A percentile compares a stretch with the other conserved stretches of the same genome.
phyloP scores from a whole-genome alignment of 768 basidiomycete species.

The Calocera viscosa region DNA sequence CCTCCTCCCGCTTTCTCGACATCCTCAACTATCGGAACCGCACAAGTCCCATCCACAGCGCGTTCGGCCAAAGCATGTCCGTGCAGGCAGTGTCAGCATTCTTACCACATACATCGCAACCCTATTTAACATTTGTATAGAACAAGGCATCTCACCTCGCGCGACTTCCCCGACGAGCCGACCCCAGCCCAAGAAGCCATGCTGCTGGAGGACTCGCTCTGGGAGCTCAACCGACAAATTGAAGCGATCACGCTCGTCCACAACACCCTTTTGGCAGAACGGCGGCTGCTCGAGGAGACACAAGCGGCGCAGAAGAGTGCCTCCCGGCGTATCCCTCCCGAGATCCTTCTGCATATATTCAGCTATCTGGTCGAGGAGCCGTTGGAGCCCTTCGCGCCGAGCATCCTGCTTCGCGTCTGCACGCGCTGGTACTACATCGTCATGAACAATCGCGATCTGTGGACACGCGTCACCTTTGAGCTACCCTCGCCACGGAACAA shows the following conservation, averaged over 20 bases:
- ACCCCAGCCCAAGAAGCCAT: background rate
- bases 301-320: background rate
- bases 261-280: background rate
- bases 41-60: background rate
- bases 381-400: background rate
- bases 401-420: background rate
- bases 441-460: background rate
- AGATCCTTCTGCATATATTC: background rate
- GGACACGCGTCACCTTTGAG: conserved; percentile 1
- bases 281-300: background rate
- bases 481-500: background rate
- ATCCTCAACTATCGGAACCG: background rate
- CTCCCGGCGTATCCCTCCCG: background rate
- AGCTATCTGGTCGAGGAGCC: background rate
- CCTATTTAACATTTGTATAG: background rate
- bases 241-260: background rate
- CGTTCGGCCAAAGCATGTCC: background rate
- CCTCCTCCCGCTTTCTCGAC: background rate
- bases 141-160: background rate
- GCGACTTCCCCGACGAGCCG: background rate
- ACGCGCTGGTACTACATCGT: background rate
- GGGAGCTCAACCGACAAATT: conserved; percentile 1
- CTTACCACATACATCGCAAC: background rate
- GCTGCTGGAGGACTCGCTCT: background rate
- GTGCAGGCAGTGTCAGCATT: background rate